phyloP scores from a whole-genome alignment of 352 stramenopile genomes.

The Hyphochytrium catenoides region DNA sequence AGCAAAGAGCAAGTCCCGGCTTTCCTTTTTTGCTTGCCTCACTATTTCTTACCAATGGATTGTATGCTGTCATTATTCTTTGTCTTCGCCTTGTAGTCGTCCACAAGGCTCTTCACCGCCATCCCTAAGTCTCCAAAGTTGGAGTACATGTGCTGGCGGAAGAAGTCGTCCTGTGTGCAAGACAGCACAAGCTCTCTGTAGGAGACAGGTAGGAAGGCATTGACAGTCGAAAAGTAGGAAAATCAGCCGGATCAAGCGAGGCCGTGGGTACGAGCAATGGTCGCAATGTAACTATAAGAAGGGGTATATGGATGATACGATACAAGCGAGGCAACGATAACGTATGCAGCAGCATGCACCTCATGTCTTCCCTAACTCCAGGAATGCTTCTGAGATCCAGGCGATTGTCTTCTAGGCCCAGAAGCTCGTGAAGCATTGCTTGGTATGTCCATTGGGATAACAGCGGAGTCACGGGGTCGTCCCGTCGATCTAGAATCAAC shows the following conservation, averaged over 20 bases:
- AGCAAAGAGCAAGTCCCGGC: too few species aligned
- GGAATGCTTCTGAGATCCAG: slow-evolving; percentile 82
- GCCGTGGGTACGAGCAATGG: too few species aligned
- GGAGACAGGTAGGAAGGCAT: too few species aligned
- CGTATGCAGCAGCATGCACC: too few species aligned
- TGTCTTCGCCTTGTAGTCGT: slow-evolving; percentile 53
- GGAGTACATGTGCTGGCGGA: slow-evolving; percentile 78
- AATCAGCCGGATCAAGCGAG: too few species aligned
- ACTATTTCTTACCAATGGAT: too few species aligned
- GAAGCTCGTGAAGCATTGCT: slow-evolving; percentile 97
- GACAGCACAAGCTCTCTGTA: slow-evolving; percentile 94
- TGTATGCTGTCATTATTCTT: slow-evolving; percentile 60
- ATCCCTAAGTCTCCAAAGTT: slow-evolving; percentile 95
- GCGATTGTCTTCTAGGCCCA: slow-evolving; percentile 92
- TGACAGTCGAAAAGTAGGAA: too few species aligned
- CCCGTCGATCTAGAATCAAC: slow-evolving; percentile 92
- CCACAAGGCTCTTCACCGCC: slow-evolving; percentile 85
- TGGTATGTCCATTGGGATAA: slow-evolving; percentile 94
- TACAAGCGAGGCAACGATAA: too few species aligned
- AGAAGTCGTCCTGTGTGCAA: slow-evolving; percentile 87
- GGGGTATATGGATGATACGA: too few species aligned
- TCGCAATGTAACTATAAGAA: too few species aligned
- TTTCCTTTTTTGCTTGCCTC: too few species aligned
- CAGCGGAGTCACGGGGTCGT: slow-evolving; percentile 96
- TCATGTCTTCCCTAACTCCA: slow-evolving; percentile 84